These are phyloP conservation scores for Metschnikowia henanensis DNA, from an alignment of 805 yeast genomes.

Conservation along the genomic window DNA sequence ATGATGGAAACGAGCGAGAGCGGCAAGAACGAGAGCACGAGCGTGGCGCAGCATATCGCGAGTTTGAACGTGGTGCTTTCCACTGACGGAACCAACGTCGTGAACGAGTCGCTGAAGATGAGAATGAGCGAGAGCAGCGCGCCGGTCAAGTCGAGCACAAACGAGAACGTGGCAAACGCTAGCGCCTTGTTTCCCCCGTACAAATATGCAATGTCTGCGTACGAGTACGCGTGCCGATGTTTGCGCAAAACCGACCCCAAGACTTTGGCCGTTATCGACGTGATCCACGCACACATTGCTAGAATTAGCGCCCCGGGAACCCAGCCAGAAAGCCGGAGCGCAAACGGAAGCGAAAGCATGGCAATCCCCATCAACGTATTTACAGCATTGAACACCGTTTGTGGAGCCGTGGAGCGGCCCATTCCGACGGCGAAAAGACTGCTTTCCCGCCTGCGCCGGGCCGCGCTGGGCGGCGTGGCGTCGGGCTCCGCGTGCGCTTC, in stretches of 20 bases:
- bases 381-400: slow-evolving; percentile 75
- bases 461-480: neutral
- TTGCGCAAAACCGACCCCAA: slow-evolving; percentile 75
- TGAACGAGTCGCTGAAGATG: slow-evolving; percentile 60
- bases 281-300: slow-evolving; percentile 45
- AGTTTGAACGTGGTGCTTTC: slow-evolving; percentile 28
- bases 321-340: slow-evolving; percentile 70
- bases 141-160: slow-evolving; percentile 58
- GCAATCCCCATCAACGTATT: slow-evolving; percentile 80
- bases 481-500: slow-evolving; percentile 14
- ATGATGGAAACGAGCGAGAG: slow-evolving; percentile 53
- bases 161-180: slow-evolving; percentile 45
- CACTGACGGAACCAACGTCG: slow-evolving; percentile 24
- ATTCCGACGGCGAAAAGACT: slow-evolving; percentile 4
- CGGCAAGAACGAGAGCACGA: slow-evolving; percentile 54
- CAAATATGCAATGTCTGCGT: slow-evolving; percentile 87
- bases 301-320: slow-evolving; percentile 47
- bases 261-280: slow-evolving; percentile 54
- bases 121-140: slow-evolving; percentile 59
- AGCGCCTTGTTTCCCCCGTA: slow-evolving; percentile 63
- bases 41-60: slow-evolving; percentile 36
- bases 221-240: slow-evolving; percentile 77
- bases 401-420: slow-evolving; percentile 54
- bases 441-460: slow-evolving; percentile 26
- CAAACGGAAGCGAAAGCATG: slow-evolving; percentile 70